These are phyloP conservation scores for Pseudocercospora musae DNA, from an alignment of 2,329 filamentous ascomycete species.

Conservation along the genomic window DNA sequence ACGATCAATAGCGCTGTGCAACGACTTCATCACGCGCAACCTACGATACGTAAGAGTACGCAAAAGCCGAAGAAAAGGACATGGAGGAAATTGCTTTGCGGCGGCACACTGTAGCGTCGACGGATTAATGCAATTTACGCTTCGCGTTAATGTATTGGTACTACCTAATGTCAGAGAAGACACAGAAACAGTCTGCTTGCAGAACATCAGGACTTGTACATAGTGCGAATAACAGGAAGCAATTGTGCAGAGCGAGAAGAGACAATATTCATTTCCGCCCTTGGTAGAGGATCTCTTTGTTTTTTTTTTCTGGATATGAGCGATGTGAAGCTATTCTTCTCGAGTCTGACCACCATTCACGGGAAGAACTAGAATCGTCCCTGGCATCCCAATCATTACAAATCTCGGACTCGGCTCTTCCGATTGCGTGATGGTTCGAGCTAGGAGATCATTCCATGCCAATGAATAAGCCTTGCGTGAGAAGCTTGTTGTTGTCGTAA, in stretches of 20 bases:
- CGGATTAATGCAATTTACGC: not conserved
- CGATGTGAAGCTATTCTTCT: no score
- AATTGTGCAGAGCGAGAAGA: not conserved
- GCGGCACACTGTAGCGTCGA: not conserved
- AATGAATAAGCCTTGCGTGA: not conserved
- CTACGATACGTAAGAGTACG: not conserved
- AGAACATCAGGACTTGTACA: not conserved
- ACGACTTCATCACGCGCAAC: not conserved
- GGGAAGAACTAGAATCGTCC: no score
- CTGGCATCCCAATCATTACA: no score
- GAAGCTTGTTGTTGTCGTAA: not conserved
- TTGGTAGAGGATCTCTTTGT: no score
- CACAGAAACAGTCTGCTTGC: not conserved
- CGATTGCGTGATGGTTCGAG: no score
- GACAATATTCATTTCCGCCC: no score
- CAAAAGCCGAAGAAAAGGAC: conserved; percentile 3
- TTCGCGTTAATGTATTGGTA: not conserved
- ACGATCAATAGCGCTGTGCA: conserved; percentile 3
- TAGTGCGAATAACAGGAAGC: not conserved
- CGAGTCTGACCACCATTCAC: no score
- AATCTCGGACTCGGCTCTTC: no score
- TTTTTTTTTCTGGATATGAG: no score
- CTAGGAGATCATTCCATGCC: no score
- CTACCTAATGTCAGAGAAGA: not conserved
- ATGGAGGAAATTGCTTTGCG: conserved; percentile 16